Percentiles rank a stretch among this genome's conserved stretches.
Conservation (phyloP, 192 early-diverging fungal species). For the Gigaspora rosea region DNA sequence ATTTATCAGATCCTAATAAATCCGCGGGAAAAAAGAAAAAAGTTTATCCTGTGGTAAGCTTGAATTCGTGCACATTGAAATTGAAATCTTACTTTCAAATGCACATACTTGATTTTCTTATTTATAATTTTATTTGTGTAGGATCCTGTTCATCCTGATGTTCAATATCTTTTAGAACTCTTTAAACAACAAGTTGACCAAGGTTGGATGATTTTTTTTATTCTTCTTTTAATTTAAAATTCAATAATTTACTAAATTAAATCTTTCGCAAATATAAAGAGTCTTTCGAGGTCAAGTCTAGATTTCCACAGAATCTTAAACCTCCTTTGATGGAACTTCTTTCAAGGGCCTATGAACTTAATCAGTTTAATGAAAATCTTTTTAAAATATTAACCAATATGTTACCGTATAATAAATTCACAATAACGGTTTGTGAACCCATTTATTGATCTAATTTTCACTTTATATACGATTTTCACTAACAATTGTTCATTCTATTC, state of each 20-base stretch:
- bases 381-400: slow-evolving; percentile 46
- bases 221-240: not conserved
- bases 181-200: slow-evolving; percentile 7
- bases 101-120: not conserved
- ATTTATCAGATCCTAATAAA: not conserved
- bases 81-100: not conserved
- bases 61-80: not conserved
- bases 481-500: not conserved
- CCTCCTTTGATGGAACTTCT: slow-evolving; percentile 38
- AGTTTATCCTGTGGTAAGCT: slow-evolving; percentile 12
- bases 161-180: not conserved
- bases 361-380: slow-evolving; percentile 47
- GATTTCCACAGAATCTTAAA: slow-evolving; percentile 49
- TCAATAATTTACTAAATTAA: not conserved
- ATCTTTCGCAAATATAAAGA: slow-evolving; percentile 32
- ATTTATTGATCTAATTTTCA: not conserved
- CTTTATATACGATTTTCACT: not conserved
- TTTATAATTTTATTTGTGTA: not conserved
- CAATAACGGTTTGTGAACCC: slow-evolving; percentile 41
- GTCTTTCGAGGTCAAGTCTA: slow-evolving; percentile 51
- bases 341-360: slow-evolving; percentile 37
- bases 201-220: not conserved
- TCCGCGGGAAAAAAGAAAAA: slow-evolving; percentile 24
- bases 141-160: not conserved
- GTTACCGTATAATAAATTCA: slow-evolving; percentile 58